Base-by-base conservation (phyloP, 768 basidiomycete genomes). In the Fomitopsis serialis region DNA sequence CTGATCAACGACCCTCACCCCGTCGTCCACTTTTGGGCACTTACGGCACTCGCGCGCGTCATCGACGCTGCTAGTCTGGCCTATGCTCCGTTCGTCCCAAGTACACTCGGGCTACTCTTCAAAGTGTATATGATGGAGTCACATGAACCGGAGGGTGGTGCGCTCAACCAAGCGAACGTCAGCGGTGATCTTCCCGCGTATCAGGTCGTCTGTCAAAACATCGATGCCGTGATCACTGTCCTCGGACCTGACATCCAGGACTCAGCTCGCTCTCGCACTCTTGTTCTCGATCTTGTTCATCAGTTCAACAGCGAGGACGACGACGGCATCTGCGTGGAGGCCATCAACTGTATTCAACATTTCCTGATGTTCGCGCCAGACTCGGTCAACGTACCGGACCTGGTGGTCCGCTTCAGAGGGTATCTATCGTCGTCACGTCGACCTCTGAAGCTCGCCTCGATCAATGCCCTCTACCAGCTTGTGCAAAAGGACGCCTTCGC, bases 161-260 rank as follows among this genome's bases (percentile, higher is more conserved):
- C 87, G 0, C 72, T 92, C 17, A 72, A 79, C 10, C 90, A 89
- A 58, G 85, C 85, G 46, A 98, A 98, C 63, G 72, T 90, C 40
- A 84, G 92, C 48, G 94, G 93, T 9, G 94, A 97, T 63, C 78
- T 92, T 25, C 95, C 94, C 0, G 87, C 92, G 0, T 96, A 96
- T 63, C 92, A 94, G 17, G 85, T 91, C 21, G 83, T 91, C 32
- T 98, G 95, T 62, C 85, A 88, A 57, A 89, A 97, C 40, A 86
- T 96, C 45, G 94, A 97, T 66, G 92, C 94, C 1, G 80, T 96
- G 45, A 92, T 98, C 58, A 92, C 87, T 15, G 87, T 97, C 13
- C 80, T 98, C 43, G 97, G 97, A 1, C 97, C 97, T 1, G 97
- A 98, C 62, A 85, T 98, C 48, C 88, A 94, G 62, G 97, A 98